Evolutionary conservation across 1,284 basidiomycete genomes (phyloP).

Genomic region (Melampsora americana): DNA sequence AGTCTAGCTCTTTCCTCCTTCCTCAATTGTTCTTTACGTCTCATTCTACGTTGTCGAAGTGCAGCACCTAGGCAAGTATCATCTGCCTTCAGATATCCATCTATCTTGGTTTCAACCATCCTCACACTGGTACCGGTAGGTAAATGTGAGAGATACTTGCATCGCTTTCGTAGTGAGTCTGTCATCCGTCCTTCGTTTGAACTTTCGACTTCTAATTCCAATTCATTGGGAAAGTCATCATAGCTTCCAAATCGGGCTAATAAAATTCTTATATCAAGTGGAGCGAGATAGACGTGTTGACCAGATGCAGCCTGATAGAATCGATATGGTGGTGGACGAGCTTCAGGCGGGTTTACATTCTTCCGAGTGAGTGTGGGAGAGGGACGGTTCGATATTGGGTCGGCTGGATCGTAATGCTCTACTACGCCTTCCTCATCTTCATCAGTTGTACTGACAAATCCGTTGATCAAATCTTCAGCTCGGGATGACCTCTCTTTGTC

Average conservation of each 20-base stretch:
- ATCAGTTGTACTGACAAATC: slow-evolving; percentile 44
- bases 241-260: slow-evolving; percentile 80
- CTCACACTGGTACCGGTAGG: slow-evolving; percentile 89
- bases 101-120: slow-evolving; percentile 83
- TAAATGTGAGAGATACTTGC: slow-evolving; percentile 90
- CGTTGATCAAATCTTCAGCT: not conserved
- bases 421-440: slow-evolving; percentile 53
- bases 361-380: slow-evolving; percentile 49
- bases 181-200: slow-evolving; percentile 71
- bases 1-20: slow-evolving; percentile 38
- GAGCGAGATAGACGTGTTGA: slow-evolving; percentile 85
- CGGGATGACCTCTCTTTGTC: too few species aligned
- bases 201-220: slow-evolving; percentile 74
- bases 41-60: slow-evolving; percentile 27
- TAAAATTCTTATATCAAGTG: slow-evolving; percentile 90
- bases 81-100: slow-evolving; percentile 69
- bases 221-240: slow-evolving; percentile 74
- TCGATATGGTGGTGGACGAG: slow-evolving; percentile 62
- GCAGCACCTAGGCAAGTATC: slow-evolving; percentile 74
- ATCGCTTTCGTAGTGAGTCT: slow-evolving; percentile 85
- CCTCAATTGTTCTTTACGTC: slow-evolving; percentile 25
- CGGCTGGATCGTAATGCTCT: slow-evolving; percentile 47
- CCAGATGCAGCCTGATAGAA: slow-evolving; percentile 95
- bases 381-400: slow-evolving; percentile 50
- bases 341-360: slow-evolving; percentile 52